Evolutionary conservation across 331 rosid species (phyloP), one percentile per base, ranked within the genome.

Genomic region (Rosa hybrid): DNA sequence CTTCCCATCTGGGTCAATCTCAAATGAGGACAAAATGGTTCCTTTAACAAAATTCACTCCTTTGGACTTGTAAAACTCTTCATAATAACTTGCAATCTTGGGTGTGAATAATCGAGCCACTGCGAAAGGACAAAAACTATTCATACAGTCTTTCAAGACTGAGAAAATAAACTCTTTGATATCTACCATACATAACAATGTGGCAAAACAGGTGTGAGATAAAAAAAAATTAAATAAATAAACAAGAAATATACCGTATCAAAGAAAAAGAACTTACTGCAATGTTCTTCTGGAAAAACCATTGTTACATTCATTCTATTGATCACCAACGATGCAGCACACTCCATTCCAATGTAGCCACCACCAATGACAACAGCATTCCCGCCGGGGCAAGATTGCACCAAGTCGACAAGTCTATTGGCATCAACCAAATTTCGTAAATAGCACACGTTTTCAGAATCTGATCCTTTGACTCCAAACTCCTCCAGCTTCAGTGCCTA

Each of bases 251-350:
- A 75, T 44, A 68, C 48, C 4, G 78, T 8, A 64, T 41, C 45
- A 42, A 2, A 81, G 57, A 21, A 3, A 50, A 25, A 79, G 57
- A 81, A 87, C 97, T 85, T 86, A 93, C 99, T 96, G 92, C 98
- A 96, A 88, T 96, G 98, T 73, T 90, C 94, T 88, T 96, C 99
- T 6, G 99, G 99, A 88, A 96, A 96, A 84, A 93, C 97, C 98
- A 93, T 89, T 59, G 97, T 90, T 64, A 90, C 99, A 81, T 81
- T 90, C 77, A 93, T 86, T 86, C 91, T 96, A 86, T 86, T 93
- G 86, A 96, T 96, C 88, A 96, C 94, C 85, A 96, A 84, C 69
- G 97, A 96, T 59, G 97, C 99, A 46, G 97, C 98, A 76, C 98
- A 96, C 86, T 96, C 99, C 99, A 96, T 93, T 78, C 99, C 99